These are phyloP conservation scores for Sporothrix curviconia DNA, from an alignment of 2,329 filamentous ascomycete genomes.

Conservation along the genomic window DNA sequence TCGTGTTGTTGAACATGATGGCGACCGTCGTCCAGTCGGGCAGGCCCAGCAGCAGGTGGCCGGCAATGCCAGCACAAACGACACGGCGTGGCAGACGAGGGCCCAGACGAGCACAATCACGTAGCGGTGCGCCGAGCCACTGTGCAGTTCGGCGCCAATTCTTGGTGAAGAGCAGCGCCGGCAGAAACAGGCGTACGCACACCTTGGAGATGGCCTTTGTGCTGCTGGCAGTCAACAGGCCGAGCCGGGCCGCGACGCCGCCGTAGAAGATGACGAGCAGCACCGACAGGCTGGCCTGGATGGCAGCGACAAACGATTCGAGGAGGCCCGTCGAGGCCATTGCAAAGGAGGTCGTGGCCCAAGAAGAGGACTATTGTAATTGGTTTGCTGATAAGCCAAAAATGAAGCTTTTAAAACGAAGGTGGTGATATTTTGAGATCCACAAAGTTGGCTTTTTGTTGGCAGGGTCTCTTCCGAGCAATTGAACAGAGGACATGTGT, in stretches of 20 bases:
- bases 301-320: conserved; percentile 37
- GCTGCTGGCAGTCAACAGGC: conserved; percentile 30
- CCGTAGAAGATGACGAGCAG: conserved; percentile 42
- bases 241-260: conserved; percentile 32
- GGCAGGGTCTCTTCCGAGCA: too few species aligned
- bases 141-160: conserved; percentile 37
- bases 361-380: too few species aligned
- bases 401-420: too few species aligned
- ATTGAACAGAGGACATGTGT: too few species aligned
- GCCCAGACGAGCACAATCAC: conserved; percentile 37
- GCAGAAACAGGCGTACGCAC: conserved; percentile 42
- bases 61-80: conserved; percentile 33
- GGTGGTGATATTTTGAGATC: too few species aligned
- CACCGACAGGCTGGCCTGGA: conserved; percentile 42
- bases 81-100: conserved; percentile 32
- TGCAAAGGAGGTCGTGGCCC: too few species aligned
- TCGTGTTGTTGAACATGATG: conserved; percentile 45
- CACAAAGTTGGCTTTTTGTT: too few species aligned
- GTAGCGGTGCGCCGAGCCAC: conserved; percentile 31
- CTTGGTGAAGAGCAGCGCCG: conserved; percentile 39
- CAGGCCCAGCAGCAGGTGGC: conserved; percentile 33
- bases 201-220: conserved; percentile 39
- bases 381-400: too few species aligned
- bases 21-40: conserved; percentile 40
- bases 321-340: conserved; percentile 25